phyloP scores from a whole-genome alignment of 2,329 filamentous ascomycete species.

The Aspergillus neotritici region DNA sequence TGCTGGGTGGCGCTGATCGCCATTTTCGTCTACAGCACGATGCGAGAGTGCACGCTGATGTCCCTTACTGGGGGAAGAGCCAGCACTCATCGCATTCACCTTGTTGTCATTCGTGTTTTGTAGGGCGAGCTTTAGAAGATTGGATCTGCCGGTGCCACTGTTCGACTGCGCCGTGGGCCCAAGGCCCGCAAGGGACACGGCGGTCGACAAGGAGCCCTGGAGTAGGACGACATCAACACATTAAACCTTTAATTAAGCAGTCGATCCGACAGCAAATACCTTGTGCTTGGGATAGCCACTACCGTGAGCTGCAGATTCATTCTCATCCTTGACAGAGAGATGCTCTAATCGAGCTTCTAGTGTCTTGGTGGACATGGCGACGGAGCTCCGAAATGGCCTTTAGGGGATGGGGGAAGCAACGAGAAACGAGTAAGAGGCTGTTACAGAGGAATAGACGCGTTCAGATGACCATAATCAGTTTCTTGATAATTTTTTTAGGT shows the following conservation, averaged over 20 bases:
- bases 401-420: constrained; percentile 6
- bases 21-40: constrained; percentile 45
- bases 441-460: background rate
- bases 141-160: constrained; percentile 60
- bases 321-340: constrained; percentile 85
- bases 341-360: constrained; percentile 86
- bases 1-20: constrained; percentile 30
- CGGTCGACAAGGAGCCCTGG: constrained; percentile 44
- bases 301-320: constrained; percentile 55
- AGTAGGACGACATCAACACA: constrained; percentile 15
- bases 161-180: constrained; percentile 38
- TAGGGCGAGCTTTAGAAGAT: constrained; percentile 78
- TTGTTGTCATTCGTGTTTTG: constrained; percentile 66
- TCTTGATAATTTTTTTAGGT: too few species aligned
- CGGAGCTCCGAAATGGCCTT: constrained; percentile 4
- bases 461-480: constrained; percentile 10
- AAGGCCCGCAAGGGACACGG: constrained; percentile 46
- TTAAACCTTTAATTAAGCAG: background rate
- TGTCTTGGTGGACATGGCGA: constrained; percentile 64
- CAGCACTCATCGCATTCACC: constrained; percentile 48
- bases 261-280: constrained; percentile 45
- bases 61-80: constrained; percentile 60
- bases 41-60: constrained; percentile 38
- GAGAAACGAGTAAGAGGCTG: background rate
- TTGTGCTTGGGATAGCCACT: constrained; percentile 67